Evolutionary conservation across 352 stramenopile genomes (phyloP).

Genomic region (Globisporangium paddicum): DNA sequence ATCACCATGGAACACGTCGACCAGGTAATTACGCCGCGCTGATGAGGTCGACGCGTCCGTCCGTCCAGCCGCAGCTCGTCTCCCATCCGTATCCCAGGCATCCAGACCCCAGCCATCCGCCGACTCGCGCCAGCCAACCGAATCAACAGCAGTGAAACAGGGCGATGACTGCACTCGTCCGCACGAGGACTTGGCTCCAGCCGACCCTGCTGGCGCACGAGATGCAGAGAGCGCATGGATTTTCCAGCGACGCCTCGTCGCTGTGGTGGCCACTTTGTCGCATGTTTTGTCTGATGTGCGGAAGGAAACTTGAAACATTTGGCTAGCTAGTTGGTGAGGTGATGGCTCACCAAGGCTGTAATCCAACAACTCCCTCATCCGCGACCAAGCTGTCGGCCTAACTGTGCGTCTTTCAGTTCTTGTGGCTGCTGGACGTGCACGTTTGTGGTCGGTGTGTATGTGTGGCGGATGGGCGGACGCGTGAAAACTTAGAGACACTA

Average conservation of each 20-base stretch:
- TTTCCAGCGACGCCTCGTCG: constrained; percentile 5
- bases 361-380: constrained; percentile 31
- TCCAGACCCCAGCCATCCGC: neutral
- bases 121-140: neutral
- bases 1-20: constrained; percentile 22
- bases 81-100: neutral
- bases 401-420: neutral
- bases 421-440: neutral
- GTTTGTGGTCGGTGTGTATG: neutral
- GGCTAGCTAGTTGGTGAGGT: constrained; percentile 57
- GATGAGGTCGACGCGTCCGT: neutral
- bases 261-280: constrained; percentile 4
- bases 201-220: neutral
- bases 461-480: constrained; percentile 9
- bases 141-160: neutral
- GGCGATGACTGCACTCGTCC: neutral
- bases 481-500: constrained; percentile 16
- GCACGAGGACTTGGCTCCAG: neutral
- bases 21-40: constrained; percentile 11
- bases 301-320: constrained; percentile 8
- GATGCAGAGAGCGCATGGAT: neutral
- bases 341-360: constrained; percentile 82
- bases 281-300: constrained; percentile 1
- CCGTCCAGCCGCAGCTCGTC: neutral
- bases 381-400: neutral